Evolutionary conservation across 345 rosid genomes (phyloP).

Genomic region (Populus tremula): DNA sequence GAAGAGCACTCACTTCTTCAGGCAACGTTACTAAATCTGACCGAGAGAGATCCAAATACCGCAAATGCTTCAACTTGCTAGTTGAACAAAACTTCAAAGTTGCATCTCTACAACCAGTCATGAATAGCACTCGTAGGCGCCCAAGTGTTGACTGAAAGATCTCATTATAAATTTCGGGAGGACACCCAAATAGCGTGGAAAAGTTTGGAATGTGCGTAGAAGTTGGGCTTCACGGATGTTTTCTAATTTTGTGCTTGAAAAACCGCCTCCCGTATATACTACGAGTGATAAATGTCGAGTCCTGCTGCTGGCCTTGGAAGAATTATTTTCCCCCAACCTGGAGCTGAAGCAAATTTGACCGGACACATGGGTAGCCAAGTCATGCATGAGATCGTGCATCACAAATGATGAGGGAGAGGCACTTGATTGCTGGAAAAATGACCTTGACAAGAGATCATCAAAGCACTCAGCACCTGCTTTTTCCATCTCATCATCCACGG

Average conservation of each 20-base stretch:
- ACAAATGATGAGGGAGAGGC: not conserved
- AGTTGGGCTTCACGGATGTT: not conserved
- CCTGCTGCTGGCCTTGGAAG: not conserved
- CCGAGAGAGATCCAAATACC: not conserved
- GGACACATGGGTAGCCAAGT: constrained; percentile 16
- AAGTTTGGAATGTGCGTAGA: not conserved
- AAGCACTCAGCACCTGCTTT: too few species aligned
- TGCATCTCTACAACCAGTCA: not conserved
- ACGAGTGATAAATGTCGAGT: not conserved
- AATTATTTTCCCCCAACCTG: not conserved
- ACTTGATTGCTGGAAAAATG: too few species aligned
- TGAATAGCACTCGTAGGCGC: not conserved
- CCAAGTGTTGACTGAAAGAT: too few species aligned
- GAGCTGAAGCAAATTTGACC: constrained; percentile 6
- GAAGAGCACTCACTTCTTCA: not conserved
- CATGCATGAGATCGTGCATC: constrained; percentile 23
- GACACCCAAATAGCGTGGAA: too few species aligned
- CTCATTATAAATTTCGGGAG: not conserved
- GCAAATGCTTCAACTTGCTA: constrained; percentile 1
- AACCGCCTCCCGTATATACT: too few species aligned
- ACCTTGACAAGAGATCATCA: too few species aligned
- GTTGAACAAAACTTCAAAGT: not conserved
- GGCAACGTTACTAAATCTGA: not conserved
- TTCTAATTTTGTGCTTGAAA: not conserved
- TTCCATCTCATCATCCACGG: too few species aligned